These are phyloP conservation scores for Wakefieldia striispora DNA, from an alignment of 768 basidiomycete species.

Conservation along the genomic window DNA sequence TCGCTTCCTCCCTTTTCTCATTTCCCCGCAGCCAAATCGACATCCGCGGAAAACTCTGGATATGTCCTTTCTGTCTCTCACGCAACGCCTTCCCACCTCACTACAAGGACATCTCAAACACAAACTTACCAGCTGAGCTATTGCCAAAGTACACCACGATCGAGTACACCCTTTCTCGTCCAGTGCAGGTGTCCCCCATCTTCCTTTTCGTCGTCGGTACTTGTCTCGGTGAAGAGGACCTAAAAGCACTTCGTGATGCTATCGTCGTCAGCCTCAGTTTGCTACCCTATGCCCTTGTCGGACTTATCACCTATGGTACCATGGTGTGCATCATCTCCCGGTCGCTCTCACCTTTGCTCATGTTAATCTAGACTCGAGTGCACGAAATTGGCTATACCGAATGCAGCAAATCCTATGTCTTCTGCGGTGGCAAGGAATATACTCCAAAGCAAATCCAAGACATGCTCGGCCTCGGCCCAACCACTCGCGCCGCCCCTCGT, in stretches of 20 bases:
- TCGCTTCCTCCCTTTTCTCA: not conserved
- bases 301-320: conserved; percentile 94
- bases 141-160: conserved; percentile 99
- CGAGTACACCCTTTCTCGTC: conserved; percentile 95
- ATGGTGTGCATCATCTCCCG: conserved; percentile 59
- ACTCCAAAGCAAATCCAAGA: conserved; percentile 95
- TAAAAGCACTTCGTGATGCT: conserved; percentile 94
- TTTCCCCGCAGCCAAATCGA: conserved; percentile 81
- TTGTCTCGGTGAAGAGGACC: conserved; percentile 92
- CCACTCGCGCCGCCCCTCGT: conserved; percentile 80
- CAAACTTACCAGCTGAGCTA: conserved; percentile 94
- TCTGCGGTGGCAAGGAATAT: conserved; percentile 98
- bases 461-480: conserved; percentile 83
- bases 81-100: conserved; percentile 97
- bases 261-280: conserved; percentile 90
- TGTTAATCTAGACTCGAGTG: conserved; percentile 77
- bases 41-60: conserved; percentile 98
- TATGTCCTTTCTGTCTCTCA: conserved; percentile 97
- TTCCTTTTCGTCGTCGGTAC: conserved; percentile 98
- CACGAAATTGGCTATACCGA: conserved; percentile 97
- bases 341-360: not conserved
- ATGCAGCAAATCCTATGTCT: conserved; percentile 98
- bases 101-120: conserved; percentile 98
- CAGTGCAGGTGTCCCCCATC: conserved; percentile 89
- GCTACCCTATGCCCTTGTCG: conserved; percentile 91